Conservation (phyloP, 2,329 filamentous ascomycete genomes). For the Pseudogymnoascus sp. region DNA sequence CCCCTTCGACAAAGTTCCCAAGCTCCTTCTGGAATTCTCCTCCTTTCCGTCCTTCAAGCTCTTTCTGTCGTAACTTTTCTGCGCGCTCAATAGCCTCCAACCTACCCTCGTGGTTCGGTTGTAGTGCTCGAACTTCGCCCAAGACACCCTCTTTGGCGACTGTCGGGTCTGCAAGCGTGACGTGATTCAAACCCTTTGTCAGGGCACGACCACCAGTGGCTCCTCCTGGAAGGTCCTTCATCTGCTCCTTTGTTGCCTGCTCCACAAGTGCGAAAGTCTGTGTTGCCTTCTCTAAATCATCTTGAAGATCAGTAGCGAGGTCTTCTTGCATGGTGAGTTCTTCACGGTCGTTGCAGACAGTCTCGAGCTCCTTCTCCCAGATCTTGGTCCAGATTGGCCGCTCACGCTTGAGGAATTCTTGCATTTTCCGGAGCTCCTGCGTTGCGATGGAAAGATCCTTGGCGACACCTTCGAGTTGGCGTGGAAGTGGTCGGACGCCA, state of each 20-base stretch:
- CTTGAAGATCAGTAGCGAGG: conserved; percentile 80
- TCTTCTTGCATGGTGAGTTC: conserved; percentile 95
- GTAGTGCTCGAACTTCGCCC: conserved; percentile 84
- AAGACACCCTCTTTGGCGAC: conserved; percentile 86
- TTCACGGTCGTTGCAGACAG: conserved; percentile 91
- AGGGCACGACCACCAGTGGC: conserved; percentile 48
- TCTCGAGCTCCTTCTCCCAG: conserved; percentile 95
- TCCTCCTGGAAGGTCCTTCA: conserved; percentile 61
- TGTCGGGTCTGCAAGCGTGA: conserved; percentile 56
- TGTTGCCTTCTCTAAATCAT: conserved; percentile 89
- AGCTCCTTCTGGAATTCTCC: conserved; percentile 79
- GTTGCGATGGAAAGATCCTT: conserved; percentile 78
- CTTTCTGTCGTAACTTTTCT: conserved; percentile 82
- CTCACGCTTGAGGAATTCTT: conserved; percentile 83
- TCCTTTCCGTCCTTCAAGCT: conserved; percentile 66
- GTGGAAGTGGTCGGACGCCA: conserved; percentile 81
- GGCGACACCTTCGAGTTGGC: conserved; percentile 80
- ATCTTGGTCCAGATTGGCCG: conserved; percentile 98
- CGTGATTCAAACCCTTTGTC: conserved; percentile 47
- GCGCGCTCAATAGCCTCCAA: conserved; percentile 96
- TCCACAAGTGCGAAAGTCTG: conserved; percentile 94
- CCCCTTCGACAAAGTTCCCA: conserved; percentile 75
- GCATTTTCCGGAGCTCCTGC: conserved; percentile 86
- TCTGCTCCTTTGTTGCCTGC: conserved; percentile 96
- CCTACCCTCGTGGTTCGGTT: conserved; percentile 88